Conservation (phyloP, 805 yeast genomes). For the Candida arabinofermentans region DNA sequence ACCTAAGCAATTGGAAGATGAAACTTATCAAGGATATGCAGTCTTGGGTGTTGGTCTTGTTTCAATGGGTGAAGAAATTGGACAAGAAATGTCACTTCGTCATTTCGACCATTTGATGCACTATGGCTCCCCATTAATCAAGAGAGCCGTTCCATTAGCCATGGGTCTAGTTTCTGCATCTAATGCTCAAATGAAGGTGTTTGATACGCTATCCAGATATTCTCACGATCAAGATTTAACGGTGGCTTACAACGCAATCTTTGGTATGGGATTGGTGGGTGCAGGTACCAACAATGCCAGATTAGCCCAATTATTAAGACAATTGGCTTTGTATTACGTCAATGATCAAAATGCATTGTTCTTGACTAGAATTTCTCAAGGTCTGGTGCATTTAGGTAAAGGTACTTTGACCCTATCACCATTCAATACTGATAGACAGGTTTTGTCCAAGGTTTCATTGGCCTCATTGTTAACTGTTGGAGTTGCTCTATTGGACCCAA, state of each 20-base stretch:
- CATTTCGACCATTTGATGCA: slow-evolving; percentile 98
- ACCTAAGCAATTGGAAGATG: slow-evolving; percentile 41
- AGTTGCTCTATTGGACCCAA: slow-evolving; percentile 82
- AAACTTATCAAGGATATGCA: slow-evolving; percentile 75
- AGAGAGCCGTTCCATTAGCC: slow-evolving; percentile 96
- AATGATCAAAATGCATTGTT: slow-evolving; percentile 88
- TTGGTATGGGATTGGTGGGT: slow-evolving; percentile 96
- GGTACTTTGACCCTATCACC: slow-evolving; percentile 91
- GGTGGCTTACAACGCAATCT: slow-evolving; percentile 92
- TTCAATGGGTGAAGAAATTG: slow-evolving; percentile 97
- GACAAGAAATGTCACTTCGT: slow-evolving; percentile 95
- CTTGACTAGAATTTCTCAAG: slow-evolving; percentile 93
- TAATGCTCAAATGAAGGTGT: slow-evolving; percentile 94
- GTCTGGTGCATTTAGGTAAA: slow-evolving; percentile 91
- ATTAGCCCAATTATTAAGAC: slow-evolving; percentile 91
- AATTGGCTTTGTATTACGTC: slow-evolving; percentile 87
- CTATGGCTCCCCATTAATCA: slow-evolving; percentile 87
- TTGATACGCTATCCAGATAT: slow-evolving; percentile 91
- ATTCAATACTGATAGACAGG: slow-evolving; percentile 82
- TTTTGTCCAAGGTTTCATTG: slow-evolving; percentile 80
- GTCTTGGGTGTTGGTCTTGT: slow-evolving; percentile 92
- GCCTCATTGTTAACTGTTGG: slow-evolving; percentile 85
- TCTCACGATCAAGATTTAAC: slow-evolving; percentile 94
- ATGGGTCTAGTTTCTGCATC: slow-evolving; percentile 93
- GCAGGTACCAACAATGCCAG: slow-evolving; percentile 99